phyloP scores from a whole-genome alignment of 495 filamentous ascomycete species.

The Aspergillus ellipticus region DNA sequence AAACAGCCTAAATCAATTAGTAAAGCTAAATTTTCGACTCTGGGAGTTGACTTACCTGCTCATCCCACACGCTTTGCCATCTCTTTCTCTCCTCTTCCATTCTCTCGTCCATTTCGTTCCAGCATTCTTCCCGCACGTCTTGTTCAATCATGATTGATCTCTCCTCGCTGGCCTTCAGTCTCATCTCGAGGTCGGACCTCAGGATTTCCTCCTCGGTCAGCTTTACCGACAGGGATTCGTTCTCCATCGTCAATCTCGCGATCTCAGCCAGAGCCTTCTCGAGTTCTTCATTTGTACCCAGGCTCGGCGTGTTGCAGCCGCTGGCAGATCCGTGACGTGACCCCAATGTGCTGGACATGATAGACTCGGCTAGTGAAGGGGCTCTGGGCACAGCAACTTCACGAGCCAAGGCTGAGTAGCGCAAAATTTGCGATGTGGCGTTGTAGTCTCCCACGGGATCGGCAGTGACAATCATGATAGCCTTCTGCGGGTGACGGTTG shows the following conservation, averaged over 20 bases:
- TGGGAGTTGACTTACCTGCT: conserved; percentile 63
- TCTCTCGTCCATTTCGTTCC: conserved; percentile 75
- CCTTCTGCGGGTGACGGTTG: conserved; percentile 70
- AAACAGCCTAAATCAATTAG: conserved; percentile 43
- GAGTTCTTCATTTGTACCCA: conserved; percentile 61
- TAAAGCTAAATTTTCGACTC: no score
- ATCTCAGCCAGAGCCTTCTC: conserved; percentile 74
- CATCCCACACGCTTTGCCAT: conserved; percentile 71
- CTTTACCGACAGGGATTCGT: conserved; percentile 58
- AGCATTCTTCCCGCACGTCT: conserved; percentile 87
- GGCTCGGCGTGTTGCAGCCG: conserved; percentile 47
- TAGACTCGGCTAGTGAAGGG: conserved; percentile 67
- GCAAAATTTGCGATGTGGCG: conserved; percentile 90
- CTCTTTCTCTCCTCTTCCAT: conserved; percentile 68
- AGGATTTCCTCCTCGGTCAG: conserved; percentile 61
- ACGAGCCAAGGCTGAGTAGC: conserved; percentile 88
- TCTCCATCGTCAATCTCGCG: conserved; percentile 65
- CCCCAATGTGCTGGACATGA: conserved; percentile 44
- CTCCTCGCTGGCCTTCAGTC: conserved; percentile 60
- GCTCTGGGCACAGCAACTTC: conserved; percentile 91
- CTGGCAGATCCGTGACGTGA: conserved; percentile 32
- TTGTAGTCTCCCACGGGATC: conserved; percentile 95
- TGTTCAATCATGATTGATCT: conserved; percentile 70
- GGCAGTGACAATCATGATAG: conserved; percentile 94
- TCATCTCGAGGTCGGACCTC: conserved; percentile 50